These are phyloP conservation scores for Botrytis byssoidea DNA, from an alignment of 2,329 filamentous ascomycete genomes.

Conservation along the genomic window DNA sequence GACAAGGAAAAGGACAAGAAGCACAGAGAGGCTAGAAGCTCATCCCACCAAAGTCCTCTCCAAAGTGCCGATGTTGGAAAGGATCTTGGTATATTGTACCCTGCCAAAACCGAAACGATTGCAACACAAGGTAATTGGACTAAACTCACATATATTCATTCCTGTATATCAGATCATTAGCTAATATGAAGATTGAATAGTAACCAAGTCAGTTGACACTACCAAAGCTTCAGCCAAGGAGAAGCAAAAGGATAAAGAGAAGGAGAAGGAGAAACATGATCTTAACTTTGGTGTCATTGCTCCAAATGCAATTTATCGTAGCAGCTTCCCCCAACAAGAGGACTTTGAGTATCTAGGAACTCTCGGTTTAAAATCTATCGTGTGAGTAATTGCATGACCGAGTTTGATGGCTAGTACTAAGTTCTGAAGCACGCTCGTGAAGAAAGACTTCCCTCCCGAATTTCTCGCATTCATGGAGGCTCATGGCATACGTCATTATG, in stretches of 20 bases:
- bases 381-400: constrained; percentile 52
- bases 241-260: constrained; percentile 11
- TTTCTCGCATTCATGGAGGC: constrained; percentile 61
- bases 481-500: constrained; percentile 68
- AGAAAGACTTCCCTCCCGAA: constrained; percentile 56
- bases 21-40: constrained; percentile 15
- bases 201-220: constrained; percentile 23
- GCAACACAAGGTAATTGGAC: constrained; percentile 27
- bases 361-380: constrained; percentile 73
- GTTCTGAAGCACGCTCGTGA: constrained; percentile 56
- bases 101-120: constrained; percentile 25
- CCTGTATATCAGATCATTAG: not conserved
- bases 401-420: constrained; percentile 22
- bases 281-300: constrained; percentile 75
- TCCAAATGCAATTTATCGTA: constrained; percentile 70
- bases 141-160: not conserved
- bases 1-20: constrained; percentile 21
- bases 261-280: constrained; percentile 43
- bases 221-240: constrained; percentile 24
- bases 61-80: constrained; percentile 26
- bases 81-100: constrained; percentile 24
- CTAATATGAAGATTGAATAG: constrained; percentile 25
- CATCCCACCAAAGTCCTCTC: constrained; percentile 15
- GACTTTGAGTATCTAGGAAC: constrained; percentile 69
- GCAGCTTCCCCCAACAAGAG: constrained; percentile 70